Conservation (phyloP, 2,329 filamentous ascomycete genomes). For the Lojkania enalia region DNA sequence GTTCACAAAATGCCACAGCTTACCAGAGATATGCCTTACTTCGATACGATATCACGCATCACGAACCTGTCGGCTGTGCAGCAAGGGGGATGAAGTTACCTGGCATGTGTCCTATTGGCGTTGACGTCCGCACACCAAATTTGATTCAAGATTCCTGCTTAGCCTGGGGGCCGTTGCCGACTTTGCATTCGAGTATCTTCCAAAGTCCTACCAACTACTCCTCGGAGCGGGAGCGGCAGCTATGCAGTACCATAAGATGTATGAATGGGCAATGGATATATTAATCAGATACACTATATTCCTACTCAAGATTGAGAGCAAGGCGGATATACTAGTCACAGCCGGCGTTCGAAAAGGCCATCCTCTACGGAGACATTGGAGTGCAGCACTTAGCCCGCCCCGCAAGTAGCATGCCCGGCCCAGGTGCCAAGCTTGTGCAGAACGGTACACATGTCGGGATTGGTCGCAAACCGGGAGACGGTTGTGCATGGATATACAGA, state of each 20-base stretch:
- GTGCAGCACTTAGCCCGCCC: slow-evolving; percentile 65
- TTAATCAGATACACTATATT: slow-evolving; percentile 50
- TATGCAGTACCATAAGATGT: slow-evolving; percentile 54
- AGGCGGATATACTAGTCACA: slow-evolving; percentile 48
- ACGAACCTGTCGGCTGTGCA: slow-evolving; percentile 43
- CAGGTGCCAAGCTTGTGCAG: slow-evolving; percentile 63
- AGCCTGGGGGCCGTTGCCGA: slow-evolving; percentile 38
- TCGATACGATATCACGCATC: slow-evolving; percentile 48
- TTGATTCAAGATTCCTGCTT: slow-evolving; percentile 46
- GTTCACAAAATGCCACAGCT: slow-evolving; percentile 49
- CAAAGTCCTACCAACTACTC: slow-evolving; percentile 29
- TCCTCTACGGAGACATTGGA: slow-evolving; percentile 29
- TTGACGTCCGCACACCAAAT: slow-evolving; percentile 22
- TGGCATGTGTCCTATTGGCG: slow-evolving; percentile 47
- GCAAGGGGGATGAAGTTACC: slow-evolving; percentile 47
- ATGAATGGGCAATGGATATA: slow-evolving; percentile 52
- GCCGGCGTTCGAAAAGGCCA: slow-evolving; percentile 34
- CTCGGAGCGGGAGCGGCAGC: slow-evolving; percentile 28
- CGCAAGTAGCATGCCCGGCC: slow-evolving; percentile 67
- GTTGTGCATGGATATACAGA: slow-evolving; percentile 64
- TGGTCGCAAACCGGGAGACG: slow-evolving; percentile 60
- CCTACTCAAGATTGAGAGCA: slow-evolving; percentile 50
- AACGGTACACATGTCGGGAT: slow-evolving; percentile 55
- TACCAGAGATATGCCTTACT: slow-evolving; percentile 49
- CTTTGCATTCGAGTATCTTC: slow-evolving; percentile 44